Conservation (phyloP, 2,329 filamentous ascomycete species). For the Pseudogymnoascus sp. region DNA sequence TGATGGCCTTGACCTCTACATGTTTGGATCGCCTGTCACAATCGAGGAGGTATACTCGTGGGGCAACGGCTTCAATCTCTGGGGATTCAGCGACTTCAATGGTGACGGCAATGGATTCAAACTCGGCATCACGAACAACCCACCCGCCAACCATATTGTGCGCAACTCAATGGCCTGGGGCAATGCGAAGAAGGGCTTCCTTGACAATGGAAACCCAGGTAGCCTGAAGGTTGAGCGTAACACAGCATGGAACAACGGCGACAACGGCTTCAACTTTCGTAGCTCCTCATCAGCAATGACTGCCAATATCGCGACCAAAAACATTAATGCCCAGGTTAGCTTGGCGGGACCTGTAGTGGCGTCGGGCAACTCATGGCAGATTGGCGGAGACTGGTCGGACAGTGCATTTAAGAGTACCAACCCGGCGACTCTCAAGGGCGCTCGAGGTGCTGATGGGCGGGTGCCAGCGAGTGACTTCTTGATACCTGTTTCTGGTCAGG, state of each 20-base stretch:
- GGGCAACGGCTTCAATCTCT: slow-evolving; percentile 40
- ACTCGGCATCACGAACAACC: slow-evolving; percentile 33
- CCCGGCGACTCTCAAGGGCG: slow-evolving; percentile 29
- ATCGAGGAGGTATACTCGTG: slow-evolving; percentile 38
- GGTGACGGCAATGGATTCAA: slow-evolving; percentile 44
- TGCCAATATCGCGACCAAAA: slow-evolving; percentile 34
- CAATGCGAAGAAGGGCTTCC: slow-evolving; percentile 39
- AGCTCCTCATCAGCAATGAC: slow-evolving; percentile 30
- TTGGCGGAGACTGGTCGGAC: slow-evolving; percentile 32
- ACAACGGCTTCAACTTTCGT: slow-evolving; percentile 34
- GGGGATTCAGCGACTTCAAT: slow-evolving; percentile 36
- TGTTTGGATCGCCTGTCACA: slow-evolving; percentile 36
- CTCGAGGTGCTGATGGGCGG: slow-evolving; percentile 32
- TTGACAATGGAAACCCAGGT: slow-evolving; percentile 38
- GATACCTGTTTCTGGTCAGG: slow-evolving; percentile 31
- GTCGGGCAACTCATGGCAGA: slow-evolving; percentile 38
- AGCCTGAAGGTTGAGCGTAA: slow-evolving; percentile 34
- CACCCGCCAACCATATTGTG: slow-evolving; percentile 36
- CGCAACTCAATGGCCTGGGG: slow-evolving; percentile 38
- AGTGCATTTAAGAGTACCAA: slow-evolving; percentile 33
- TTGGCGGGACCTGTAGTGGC: slow-evolving; percentile 20
- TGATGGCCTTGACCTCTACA: slow-evolving; percentile 39
- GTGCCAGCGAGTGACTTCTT: slow-evolving; percentile 37
- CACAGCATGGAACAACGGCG: slow-evolving; percentile 40
- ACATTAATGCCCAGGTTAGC: slow-evolving; percentile 24